Percentiles rank a stretch among this genome's conserved stretches.
Evolutionary conservation across 164 flowering plant species (phyloP).

Genomic region (Paratinospora sagittata): DNA sequence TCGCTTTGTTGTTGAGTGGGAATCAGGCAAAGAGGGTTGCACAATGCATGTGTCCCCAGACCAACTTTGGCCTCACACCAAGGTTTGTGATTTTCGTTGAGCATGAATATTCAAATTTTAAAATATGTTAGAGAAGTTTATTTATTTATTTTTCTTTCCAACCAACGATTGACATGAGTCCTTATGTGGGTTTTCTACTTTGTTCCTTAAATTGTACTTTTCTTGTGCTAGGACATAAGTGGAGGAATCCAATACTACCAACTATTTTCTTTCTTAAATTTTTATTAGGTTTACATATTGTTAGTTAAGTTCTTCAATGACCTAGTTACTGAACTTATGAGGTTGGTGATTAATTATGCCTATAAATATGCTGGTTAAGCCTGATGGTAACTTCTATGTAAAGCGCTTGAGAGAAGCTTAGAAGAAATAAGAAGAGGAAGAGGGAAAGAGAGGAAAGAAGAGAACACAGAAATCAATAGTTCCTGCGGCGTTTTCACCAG

Average conservation of each 20-base stretch:
- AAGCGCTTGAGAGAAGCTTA: background rate
- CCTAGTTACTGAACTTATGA: background rate
- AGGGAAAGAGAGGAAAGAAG: too few species aligned
- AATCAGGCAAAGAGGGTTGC: conserved; percentile 92
- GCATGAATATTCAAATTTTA: background rate
- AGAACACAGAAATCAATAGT: too few species aligned
- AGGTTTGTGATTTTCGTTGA: conserved; percentile 42
- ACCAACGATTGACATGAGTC: background rate
- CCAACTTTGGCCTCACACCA: conserved; percentile 99
- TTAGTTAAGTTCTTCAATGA: background rate
- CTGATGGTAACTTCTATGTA: background rate
- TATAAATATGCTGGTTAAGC: background rate
- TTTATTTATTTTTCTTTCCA: background rate
- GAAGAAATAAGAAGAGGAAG: too few species aligned
- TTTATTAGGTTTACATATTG: background rate
- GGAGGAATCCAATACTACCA: background rate
- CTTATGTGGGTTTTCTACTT: background rate
- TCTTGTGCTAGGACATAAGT: background rate
- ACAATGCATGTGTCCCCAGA: conserved; percentile 99
- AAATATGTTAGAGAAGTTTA: too few species aligned
- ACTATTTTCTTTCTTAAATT: background rate
- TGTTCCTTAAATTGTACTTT: background rate
- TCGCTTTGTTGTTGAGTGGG: conserved; percentile 99
- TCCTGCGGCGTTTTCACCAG: too few species aligned
- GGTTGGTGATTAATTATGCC: background rate